Conservation (phyloP, 495 filamentous ascomycete species). For the Trichoderma parareesei region DNA sequence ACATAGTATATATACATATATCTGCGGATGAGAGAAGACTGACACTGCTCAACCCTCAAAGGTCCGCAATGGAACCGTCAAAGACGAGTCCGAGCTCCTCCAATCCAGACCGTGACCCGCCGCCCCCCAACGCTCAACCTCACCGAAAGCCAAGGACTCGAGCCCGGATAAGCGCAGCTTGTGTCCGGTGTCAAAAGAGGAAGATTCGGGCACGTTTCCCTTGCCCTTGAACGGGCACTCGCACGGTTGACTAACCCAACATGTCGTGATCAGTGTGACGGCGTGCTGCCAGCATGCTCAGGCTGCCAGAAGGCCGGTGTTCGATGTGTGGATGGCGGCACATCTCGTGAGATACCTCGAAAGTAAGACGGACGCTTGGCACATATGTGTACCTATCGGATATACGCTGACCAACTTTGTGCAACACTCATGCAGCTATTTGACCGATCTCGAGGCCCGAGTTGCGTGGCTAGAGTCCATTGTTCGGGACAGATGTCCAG, state of each 20-base stretch:
- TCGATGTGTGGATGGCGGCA: constrained; percentile 5
- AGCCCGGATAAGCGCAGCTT: neutral
- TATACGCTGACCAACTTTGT: neutral
- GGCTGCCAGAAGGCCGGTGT: constrained; percentile 2
- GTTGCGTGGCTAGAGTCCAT: constrained; percentile 2
- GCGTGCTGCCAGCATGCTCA: neutral
- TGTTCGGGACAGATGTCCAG: neutral
- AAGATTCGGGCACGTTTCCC: constrained; percentile 2
- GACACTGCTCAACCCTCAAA: too few relatives aligned
- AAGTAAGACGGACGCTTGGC: neutral
- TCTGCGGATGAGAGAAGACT: neutral
- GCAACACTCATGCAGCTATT: neutral
- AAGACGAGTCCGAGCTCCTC: neutral
- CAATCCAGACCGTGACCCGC: neutral
- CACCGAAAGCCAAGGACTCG: neutral
- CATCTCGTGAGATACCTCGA: constrained; percentile 5
- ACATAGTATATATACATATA: neutral
- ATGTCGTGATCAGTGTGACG: neutral
- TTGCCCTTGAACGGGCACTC: neutral
- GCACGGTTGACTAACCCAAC: neutral
- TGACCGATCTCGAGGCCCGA: neutral
- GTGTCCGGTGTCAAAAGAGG: constrained; percentile 4
- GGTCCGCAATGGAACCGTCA: neutral
- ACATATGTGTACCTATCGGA: neutral
- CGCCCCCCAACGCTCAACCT: neutral